These are phyloP conservation scores for Haplosporangium sp. DNA, from an alignment of 371 early-diverging fungal species.

Conservation along the genomic window DNA sequence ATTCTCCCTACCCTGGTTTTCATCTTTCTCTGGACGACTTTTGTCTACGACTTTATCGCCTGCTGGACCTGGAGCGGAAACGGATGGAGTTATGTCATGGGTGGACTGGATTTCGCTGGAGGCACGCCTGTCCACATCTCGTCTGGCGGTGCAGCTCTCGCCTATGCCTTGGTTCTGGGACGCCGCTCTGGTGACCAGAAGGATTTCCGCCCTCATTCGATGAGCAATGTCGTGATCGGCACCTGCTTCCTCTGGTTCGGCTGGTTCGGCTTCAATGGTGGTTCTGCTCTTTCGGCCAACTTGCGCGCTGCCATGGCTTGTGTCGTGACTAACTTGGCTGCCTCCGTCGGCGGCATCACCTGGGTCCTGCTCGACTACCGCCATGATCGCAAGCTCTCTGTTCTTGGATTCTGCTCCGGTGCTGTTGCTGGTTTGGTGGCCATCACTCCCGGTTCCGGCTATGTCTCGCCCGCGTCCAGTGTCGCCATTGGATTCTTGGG, in stretches of 20 bases:
- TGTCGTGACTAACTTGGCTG: conserved; percentile 86
- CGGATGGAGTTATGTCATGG: conserved; percentile 85
- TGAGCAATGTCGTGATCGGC: conserved; percentile 89
- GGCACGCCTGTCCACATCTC: conserved; percentile 94
- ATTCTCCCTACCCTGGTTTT: conserved; percentile 88
- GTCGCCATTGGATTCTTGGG: conserved; percentile 84
- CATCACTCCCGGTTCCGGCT: conserved; percentile 94
- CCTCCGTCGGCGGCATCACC: conserved; percentile 84
- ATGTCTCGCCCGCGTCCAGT: conserved; percentile 84
- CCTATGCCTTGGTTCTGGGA: conserved; percentile 86
- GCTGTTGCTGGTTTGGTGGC: conserved; percentile 93
- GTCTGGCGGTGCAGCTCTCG: conserved; percentile 90
- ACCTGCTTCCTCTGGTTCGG: conserved; percentile 93
- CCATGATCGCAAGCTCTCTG: conserved; percentile 81
- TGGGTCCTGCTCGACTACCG: conserved; percentile 88
- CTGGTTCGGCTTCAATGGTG: conserved; percentile 92
- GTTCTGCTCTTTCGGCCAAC: conserved; percentile 85
- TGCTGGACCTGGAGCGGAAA: conserved; percentile 93
- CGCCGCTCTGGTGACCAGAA: conserved; percentile 77
- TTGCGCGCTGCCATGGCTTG: conserved; percentile 88
- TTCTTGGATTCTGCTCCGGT: conserved; percentile 92
- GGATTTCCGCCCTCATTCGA: conserved; percentile 87
- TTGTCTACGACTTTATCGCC: conserved; percentile 89
- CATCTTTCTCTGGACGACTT: conserved; percentile 92
- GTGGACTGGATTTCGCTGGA: conserved; percentile 87